Base-by-base conservation (phyloP, 768 basidiomycete genomes). In the Panus rudis region DNA sequence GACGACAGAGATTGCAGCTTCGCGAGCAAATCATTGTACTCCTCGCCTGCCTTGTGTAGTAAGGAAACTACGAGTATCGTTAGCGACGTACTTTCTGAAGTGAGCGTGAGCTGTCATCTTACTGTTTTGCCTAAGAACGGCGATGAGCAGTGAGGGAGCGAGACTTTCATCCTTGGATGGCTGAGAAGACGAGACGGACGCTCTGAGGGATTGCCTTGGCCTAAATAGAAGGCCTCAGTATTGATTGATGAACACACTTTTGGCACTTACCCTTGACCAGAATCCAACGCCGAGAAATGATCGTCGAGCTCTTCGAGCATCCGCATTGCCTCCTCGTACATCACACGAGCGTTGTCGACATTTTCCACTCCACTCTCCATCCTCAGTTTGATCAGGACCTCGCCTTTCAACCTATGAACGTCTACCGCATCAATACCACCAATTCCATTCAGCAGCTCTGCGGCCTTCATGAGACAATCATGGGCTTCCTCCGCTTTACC, bases 121-220 rank as follows among this genome's bases (percentile, higher is more conserved):
- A 90, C 88, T 78, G 48, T 80, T 79, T 54, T 79, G 79, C 26
- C 78, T 71, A 38, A 89, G 63, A 30, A 89, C 67, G 2, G 71
- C 61, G 2, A 80, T 80, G 21, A 82, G 61, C 16, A 87, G 60
- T 12, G 71, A 68, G 0, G 85, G 85, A 6, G 76, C 72, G 31
- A 86, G 57, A 17, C 73, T 63, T 30, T 83, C 81, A 21, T 63
- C 57, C 12, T 51, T 48, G 7, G 46, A 37, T 6, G 52, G 25
- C 38, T 49, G 53, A 10, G 56, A 42, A 19, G 51, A 47, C 32
- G 44, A 47, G 1, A 55, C 54, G 7, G 52, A 53, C 5, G 45
- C 23, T 1, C 45, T 47, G 4, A 51, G 22, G 8, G 57, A 56
- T 28, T 49, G 54, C 20, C 58, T 34, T 3, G 46, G 43, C 20